Evolutionary conservation across 2,329 filamentous ascomycete genomes (phyloP).

Genomic region (Trichoderma atroviride): DNA sequence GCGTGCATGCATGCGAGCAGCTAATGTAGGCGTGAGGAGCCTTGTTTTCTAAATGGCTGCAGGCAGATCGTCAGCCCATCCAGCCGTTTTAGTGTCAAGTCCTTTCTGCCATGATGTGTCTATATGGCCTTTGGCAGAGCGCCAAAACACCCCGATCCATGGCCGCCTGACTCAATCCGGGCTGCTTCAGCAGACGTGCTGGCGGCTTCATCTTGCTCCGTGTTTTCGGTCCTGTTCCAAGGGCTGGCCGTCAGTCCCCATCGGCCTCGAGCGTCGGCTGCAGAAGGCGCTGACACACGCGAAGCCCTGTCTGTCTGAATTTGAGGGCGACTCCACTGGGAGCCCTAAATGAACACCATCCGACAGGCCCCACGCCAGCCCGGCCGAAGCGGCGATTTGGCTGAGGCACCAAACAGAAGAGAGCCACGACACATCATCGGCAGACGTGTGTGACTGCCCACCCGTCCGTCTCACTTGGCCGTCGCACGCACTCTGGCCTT

Average conservation of each 20-base stretch:
- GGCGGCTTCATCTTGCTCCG: slow-evolving; percentile 8
- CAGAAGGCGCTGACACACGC: slow-evolving; percentile 18
- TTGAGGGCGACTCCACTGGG: slow-evolving; percentile 2
- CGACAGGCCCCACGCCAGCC: slow-evolving; percentile 9
- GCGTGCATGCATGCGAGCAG: background rate
- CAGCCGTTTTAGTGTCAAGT: background rate
- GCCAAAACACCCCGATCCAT: slow-evolving; percentile 9
- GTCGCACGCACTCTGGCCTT: slow-evolving; percentile 19
- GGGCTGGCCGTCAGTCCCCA: slow-evolving; percentile 1
- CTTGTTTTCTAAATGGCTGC: slow-evolving; percentile 6
- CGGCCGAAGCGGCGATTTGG: slow-evolving; percentile 4
- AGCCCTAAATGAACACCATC: slow-evolving; percentile 23
- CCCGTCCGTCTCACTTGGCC: background rate
- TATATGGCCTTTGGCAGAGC: background rate
- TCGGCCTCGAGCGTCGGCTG: slow-evolving; percentile 10
- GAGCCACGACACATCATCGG: background rate
- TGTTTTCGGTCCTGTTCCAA: slow-evolving; percentile 21
- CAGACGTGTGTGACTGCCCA: background rate
- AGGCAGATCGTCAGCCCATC: background rate
- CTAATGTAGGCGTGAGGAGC: background rate
- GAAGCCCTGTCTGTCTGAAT: slow-evolving; percentile 1
- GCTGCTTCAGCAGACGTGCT: background rate
- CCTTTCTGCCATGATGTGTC: background rate
- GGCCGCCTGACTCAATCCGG: background rate
- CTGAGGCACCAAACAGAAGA: slow-evolving; percentile 7